phyloP scores from a whole-genome alignment of 306 rosid genomes.

The Ziziphus jujuba region DNA sequence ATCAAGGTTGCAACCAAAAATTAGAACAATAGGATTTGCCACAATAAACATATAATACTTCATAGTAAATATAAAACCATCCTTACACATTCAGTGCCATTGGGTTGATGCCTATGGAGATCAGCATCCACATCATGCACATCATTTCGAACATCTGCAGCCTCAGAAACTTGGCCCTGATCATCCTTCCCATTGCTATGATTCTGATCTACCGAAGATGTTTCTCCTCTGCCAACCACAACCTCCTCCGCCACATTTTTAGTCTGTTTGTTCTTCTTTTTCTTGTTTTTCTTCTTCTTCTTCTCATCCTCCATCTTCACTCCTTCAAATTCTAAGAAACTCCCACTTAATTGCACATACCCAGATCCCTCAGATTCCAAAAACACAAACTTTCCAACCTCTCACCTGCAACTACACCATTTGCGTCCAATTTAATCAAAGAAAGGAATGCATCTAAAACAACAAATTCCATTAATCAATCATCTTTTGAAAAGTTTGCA shows the following conservation, averaged over 20 bases:
- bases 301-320: constrained; percentile 60
- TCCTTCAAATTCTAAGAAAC: constrained; percentile 26
- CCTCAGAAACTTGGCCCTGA: constrained; percentile 26
- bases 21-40: background rate
- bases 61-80: constrained; percentile 6
- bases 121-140: constrained; percentile 23
- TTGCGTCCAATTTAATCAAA: background rate
- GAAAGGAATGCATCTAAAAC: too few relatives aligned
- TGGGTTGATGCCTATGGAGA: constrained; percentile 32
- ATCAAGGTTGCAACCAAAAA: background rate
- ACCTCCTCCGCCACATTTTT: constrained; percentile 37
- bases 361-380: constrained; percentile 20
- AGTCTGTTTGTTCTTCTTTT: constrained; percentile 57
- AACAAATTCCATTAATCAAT: constrained; percentile 1
- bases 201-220: constrained; percentile 24
- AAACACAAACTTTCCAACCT: background rate
- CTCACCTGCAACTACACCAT: constrained; percentile 12
- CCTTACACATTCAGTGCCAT: constrained; percentile 59
- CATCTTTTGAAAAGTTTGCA: too few relatives aligned
- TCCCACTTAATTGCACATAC: constrained; percentile 9
- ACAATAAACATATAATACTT: background rate
- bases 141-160: constrained; percentile 8
- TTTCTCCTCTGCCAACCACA: constrained; percentile 31
- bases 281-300: constrained; percentile 54
- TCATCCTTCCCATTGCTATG: constrained; percentile 35